Evolutionary conservation across 805 yeast genomes (phyloP).

Genomic region (Tetrapisispora phaffii): DNA sequence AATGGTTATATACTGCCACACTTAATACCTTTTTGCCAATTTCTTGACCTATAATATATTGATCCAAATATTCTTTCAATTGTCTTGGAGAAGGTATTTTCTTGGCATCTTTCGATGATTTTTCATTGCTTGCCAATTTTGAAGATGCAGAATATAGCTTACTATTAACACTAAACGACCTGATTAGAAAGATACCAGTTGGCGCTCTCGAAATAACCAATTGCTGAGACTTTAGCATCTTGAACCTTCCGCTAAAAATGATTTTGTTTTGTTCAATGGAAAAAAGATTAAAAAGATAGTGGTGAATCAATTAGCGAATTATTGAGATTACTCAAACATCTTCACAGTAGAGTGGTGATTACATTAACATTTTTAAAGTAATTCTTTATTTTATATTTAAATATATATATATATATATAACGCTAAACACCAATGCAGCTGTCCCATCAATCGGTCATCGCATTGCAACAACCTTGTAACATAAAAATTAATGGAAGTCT

Average conservation of each 20-base stretch:
- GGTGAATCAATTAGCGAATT: no score
- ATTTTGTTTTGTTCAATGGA: no score
- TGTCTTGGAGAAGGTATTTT: constrained; percentile 40
- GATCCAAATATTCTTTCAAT: constrained; percentile 38
- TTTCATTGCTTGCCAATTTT: constrained; percentile 9
- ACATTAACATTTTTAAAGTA: no score
- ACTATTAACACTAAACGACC: background rate
- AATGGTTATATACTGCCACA: constrained; percentile 53
- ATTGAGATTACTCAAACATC: no score
- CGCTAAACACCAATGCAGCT: no score
- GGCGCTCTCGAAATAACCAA: background rate
- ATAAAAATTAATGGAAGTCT: background rate
- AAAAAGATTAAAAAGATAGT: no score
- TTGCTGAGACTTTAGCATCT: background rate
- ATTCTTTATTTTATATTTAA: no score
- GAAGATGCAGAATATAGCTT: background rate
- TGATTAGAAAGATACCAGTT: background rate
- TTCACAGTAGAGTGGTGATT: no score
- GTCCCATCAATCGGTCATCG: no score
- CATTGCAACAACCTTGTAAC: background rate
- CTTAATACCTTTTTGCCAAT: constrained; percentile 47
- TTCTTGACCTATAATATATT: constrained; percentile 48
- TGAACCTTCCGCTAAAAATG: no score
- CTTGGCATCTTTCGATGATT: constrained; percentile 1
- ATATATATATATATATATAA: no score